Percentiles rank a stretch among this genome's conserved stretches.
phyloP scores from a whole-genome alignment of 176 grass and related monocot genomes.

The Paspalum notatum region DNA sequence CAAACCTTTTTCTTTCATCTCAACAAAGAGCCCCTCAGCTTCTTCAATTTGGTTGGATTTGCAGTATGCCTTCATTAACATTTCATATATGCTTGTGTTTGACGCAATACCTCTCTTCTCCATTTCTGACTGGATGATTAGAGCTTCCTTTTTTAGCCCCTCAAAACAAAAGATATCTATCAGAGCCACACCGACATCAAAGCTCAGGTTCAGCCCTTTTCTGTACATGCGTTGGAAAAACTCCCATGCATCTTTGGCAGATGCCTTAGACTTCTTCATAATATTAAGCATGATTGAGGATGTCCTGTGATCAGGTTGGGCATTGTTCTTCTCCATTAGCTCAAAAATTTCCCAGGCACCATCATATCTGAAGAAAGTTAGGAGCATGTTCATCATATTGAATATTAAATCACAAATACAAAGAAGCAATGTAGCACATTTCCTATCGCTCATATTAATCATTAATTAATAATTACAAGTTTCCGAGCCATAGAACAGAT shows the following conservation, averaged over 20 bases:
- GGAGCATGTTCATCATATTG: constrained; percentile 15
- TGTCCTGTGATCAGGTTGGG: constrained; percentile 69
- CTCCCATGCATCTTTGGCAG: constrained; percentile 87
- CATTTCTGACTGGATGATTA: constrained; percentile 92
- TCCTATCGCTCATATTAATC: constrained; percentile 6
- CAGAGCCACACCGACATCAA: constrained; percentile 61
- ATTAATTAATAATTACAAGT: constrained; percentile 4
- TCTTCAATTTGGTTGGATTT: constrained; percentile 78
- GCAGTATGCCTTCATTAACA: constrained; percentile 64
- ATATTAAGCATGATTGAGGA: constrained; percentile 75
- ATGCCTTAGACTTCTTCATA: constrained; percentile 62
- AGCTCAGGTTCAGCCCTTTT: constrained; percentile 85
- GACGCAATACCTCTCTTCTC: constrained; percentile 82
- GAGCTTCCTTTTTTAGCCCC: constrained; percentile 78
- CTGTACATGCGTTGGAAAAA: constrained; percentile 78
- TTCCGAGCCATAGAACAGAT: no score
- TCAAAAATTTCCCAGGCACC: constrained; percentile 77
- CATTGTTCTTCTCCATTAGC: constrained; percentile 80
- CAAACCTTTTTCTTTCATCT: constrained; percentile 79
- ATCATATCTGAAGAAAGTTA: constrained; percentile 60
- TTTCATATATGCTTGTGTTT: constrained; percentile 69
- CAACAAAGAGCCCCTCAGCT: constrained; percentile 80
- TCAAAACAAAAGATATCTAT: constrained; percentile 79
- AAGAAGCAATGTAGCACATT: constrained; percentile 29
- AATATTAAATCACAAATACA: constrained; percentile 13